Percentiles rank a stretch among this genome's conserved stretches.
These are phyloP conservation scores for Eutrema salsugineum DNA, from an alignment of 441 rosid species.

Conservation along the genomic window DNA sequence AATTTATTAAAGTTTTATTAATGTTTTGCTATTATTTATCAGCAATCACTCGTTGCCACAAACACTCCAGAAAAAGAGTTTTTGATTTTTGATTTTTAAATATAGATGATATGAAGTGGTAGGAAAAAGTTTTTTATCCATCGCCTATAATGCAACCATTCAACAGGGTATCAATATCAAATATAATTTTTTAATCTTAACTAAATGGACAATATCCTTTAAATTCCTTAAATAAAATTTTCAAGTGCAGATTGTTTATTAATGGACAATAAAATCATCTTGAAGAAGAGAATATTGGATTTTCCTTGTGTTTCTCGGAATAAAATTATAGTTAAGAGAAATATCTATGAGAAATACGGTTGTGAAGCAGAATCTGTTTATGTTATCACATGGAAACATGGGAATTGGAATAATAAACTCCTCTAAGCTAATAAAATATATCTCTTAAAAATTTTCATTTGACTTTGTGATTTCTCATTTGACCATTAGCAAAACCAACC, in stretches of 20 bases:
- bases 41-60: too few relatives aligned
- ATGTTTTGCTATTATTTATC: too few relatives aligned
- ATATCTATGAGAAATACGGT: not conserved
- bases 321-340: not conserved
- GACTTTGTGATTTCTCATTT: conserved; percentile 35
- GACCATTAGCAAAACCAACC: conserved; percentile 26
- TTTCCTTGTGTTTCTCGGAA: not conserved
- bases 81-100: too few relatives aligned
- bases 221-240: not conserved
- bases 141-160: too few relatives aligned
- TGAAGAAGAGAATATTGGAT: conserved; percentile 13
- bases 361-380: conserved; percentile 15
- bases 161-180: too few relatives aligned
- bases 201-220: too few relatives aligned
- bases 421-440: not conserved
- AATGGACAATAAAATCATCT: conserved; percentile 15
- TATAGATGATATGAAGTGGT: too few relatives aligned
- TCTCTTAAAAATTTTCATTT: conserved; percentile 4
- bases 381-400: conserved; percentile 50
- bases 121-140: too few relatives aligned
- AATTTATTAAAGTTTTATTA: too few relatives aligned
- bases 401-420: conserved; percentile 30
- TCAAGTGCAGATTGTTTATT: not conserved
- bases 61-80: too few relatives aligned
- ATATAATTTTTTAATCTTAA: not conserved